Evolutionary conservation across 139 green algal genomes (phyloP).

Genomic region (Coelastrella sp.): DNA sequence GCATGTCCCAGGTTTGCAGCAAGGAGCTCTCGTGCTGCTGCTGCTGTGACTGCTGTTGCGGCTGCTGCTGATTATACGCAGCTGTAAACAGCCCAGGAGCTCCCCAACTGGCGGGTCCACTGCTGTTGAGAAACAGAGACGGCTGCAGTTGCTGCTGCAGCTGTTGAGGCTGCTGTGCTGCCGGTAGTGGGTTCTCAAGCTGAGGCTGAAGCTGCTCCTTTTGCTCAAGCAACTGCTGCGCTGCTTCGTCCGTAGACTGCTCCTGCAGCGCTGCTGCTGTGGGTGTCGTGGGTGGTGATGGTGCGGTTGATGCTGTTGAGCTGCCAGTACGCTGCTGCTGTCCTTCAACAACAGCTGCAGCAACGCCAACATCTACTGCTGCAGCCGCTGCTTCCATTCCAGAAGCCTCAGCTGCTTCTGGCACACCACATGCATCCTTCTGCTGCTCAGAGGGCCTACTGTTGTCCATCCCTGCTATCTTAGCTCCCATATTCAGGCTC

Average conservation of each 20-base stretch:
- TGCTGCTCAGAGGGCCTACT: neutral
- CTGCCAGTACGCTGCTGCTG: neutral
- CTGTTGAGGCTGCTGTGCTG: neutral
- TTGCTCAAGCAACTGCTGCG: too few relatives aligned
- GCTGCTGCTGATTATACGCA: neutral
- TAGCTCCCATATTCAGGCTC: too few relatives aligned
- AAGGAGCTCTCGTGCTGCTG: conserved; percentile 12
- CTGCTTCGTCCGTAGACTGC: too few relatives aligned
- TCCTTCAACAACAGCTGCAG: neutral
- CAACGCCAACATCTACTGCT: neutral
- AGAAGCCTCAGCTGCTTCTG: neutral
- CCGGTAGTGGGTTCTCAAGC: neutral
- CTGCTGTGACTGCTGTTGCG: neutral
- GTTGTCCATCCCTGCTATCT: too few relatives aligned
- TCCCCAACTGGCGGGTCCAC: neutral
- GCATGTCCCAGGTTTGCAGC: conserved; percentile 38
- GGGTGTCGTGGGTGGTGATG: neutral
- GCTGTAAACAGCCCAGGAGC: neutral
- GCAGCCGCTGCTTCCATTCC: neutral
- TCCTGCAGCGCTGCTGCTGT: conserved; percentile 2
- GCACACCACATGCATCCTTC: neutral
- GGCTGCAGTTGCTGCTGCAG: conserved; percentile 5
- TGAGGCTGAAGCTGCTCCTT: too few relatives aligned
- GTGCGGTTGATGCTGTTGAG: conserved; percentile 13
- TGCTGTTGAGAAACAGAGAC: neutral